Evolutionary conservation across 2,329 filamentous ascomycete species (phyloP).

Genomic region (Meredithiella fracta): DNA sequence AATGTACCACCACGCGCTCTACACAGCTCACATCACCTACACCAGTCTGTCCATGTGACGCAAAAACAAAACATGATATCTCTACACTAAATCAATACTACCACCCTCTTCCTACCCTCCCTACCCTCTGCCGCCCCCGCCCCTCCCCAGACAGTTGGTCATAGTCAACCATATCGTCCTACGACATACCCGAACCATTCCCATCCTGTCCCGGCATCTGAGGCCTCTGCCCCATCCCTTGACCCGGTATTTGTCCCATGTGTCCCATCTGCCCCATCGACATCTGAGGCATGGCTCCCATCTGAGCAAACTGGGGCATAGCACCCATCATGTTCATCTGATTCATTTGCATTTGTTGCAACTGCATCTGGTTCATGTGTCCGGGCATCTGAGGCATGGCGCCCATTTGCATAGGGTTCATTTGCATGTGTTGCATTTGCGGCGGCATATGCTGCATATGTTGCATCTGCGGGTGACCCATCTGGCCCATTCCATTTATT

Average conservation of each 20-base stretch:
- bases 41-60: no score
- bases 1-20: no score
- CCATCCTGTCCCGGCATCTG: conserved; percentile 12
- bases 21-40: no score
- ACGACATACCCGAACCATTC: conserved; percentile 11
- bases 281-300: conserved; percentile 12
- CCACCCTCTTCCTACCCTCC: background rate
- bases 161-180: conserved; percentile 11
- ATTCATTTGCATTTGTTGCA: conserved; percentile 13
- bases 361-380: conserved; percentile 11
- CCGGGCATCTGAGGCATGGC: conserved; percentile 9
- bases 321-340: conserved; percentile 13
- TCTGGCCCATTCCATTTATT: conserved; percentile 12
- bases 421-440: conserved; percentile 13
- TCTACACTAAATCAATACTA: no score
- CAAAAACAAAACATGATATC: no score
- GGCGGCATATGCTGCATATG: conserved; percentile 11
- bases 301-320: conserved; percentile 12
- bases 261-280: conserved; percentile 12
- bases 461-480: conserved; percentile 10
- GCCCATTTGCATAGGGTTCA: conserved; percentile 13
- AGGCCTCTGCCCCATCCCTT: conserved; percentile 11
- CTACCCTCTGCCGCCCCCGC: background rate
- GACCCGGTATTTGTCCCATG: conserved; percentile 11
- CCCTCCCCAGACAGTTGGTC: background rate